A percentile compares a stretch with the other conserved stretches of the same genome.
Conservation (phyloP, 352 stramenopile genomes). For the Achlya hypogyna region DNA sequence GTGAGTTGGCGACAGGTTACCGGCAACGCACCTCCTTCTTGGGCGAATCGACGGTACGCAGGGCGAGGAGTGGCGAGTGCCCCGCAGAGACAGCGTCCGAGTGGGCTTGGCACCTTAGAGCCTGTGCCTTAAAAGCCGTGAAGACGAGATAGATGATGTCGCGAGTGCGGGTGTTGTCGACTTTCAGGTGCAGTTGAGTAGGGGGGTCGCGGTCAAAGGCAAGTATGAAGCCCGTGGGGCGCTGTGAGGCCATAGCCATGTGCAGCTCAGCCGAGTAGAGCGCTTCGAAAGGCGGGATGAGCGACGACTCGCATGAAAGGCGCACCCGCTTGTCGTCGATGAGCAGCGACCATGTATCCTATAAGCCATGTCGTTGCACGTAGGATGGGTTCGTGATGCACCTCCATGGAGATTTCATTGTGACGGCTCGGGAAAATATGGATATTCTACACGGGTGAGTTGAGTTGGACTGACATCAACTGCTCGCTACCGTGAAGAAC, state of each 20-base stretch:
- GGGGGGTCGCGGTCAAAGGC: conserved; percentile 38
- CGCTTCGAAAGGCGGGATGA: conserved; percentile 68
- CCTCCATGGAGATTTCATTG: not conserved
- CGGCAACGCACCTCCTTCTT: not conserved
- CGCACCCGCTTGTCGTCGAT: conserved; percentile 68
- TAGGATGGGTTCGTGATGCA: not conserved
- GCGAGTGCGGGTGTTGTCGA: conserved; percentile 58
- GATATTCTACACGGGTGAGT: conserved; percentile 44
- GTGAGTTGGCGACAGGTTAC: not conserved
- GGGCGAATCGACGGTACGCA: conserved; percentile 38
- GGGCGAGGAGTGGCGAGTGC: conserved; percentile 55
- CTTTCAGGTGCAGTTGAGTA: conserved; percentile 48
- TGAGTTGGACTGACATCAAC: conserved; percentile 23
- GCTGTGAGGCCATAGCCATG: conserved; percentile 46
- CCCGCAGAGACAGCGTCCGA: conserved; percentile 38
- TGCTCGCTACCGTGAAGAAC: conserved; percentile 55
- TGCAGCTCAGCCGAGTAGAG: conserved; percentile 63
- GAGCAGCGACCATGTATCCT: conserved; percentile 78
- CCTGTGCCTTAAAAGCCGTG: conserved; percentile 56
- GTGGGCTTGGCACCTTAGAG: conserved; percentile 37
- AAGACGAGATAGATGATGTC: conserved; percentile 81
- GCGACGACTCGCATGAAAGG: conserved; percentile 70
- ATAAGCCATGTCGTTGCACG: conserved; percentile 30
- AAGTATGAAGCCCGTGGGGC: conserved; percentile 59
- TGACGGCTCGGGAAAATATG: conserved; percentile 34